Evolutionary conservation across 75 land plant species (phyloP), one percentile per base, ranked within the genome.

Genomic region (Larix kaempferi): DNA sequence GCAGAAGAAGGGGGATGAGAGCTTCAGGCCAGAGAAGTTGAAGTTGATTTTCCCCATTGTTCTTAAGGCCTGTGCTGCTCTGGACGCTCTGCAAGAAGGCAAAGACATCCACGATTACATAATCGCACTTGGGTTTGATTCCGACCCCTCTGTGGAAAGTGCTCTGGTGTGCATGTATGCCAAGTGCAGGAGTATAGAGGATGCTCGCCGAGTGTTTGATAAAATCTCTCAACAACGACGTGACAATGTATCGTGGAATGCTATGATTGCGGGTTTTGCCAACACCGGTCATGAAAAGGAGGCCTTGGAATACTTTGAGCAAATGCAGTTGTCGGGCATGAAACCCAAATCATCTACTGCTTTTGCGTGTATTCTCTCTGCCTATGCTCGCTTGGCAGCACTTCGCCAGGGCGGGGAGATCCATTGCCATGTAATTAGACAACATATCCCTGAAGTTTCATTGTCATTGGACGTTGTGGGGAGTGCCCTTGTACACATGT

Each of bases 141-240:
- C 29, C 1, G 59, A 62, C 25, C 13, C 56, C 25, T 60, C 57
- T 54, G 72, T 80, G 25, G 69, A 23, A 29, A 75, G 41, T 59
- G 76, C 79, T 59, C 63, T 80, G 22, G 41, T 80, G 6, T 62
- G 56, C 59, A 80, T 80, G 79, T 80, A 80, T 41, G 79, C 41
- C 4, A 75, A 80, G 15, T 80, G 79, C 27, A 22, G 81, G 6
- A 25, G 16, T 21, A 21, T 76, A 23, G 78, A 73, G 3, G 59
- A 79, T n/a, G 80, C 80, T 16, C 59, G 76, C 23, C 37, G 59
- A 39, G 54, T 79, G 59, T 74, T 75, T 56, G 79, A 79, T 17
- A 59, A 59, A 73, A 55, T 57, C 23, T 57, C 63, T 14, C 26
- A 14, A 11, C 56, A 77, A 75, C 58, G 19, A 57, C 58, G 58